phyloP scores from a whole-genome alignment of 192 early-diverging fungal species.

The Thamnidium elegans region DNA sequence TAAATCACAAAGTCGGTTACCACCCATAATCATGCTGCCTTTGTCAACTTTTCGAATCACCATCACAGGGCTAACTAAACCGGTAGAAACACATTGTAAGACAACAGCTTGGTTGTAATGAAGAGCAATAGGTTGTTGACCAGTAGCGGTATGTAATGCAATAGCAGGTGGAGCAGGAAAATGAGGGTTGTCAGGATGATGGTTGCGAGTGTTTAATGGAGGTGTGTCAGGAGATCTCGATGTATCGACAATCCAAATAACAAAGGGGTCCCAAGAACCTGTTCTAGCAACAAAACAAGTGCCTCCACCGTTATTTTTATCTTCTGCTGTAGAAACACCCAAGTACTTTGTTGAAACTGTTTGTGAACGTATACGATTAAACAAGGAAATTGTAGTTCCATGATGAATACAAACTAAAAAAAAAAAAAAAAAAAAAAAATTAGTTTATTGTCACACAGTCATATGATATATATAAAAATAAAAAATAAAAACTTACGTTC shows the following conservation, averaged over 20 bases:
- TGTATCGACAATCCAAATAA: slow-evolving; percentile 81
- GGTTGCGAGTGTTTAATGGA: slow-evolving; percentile 13
- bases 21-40: slow-evolving; percentile 74
- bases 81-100: slow-evolving; percentile 81
- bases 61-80: slow-evolving; percentile 79
- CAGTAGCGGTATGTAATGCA: slow-evolving; percentile 56
- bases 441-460: background rate
- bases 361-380: slow-evolving; percentile 88
- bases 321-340: slow-evolving; percentile 47
- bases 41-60: slow-evolving; percentile 83
- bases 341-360: slow-evolving; percentile 88
- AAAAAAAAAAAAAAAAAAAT: background rate
- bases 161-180: slow-evolving; percentile 35
- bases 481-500: slow-evolving; percentile 37
- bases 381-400: slow-evolving; percentile 81
- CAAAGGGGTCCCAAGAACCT: slow-evolving; percentile 81
- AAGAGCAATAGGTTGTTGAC: slow-evolving; percentile 62
- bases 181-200: slow-evolving; percentile 10
- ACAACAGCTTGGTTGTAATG: slow-evolving; percentile 88
- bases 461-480: slow-evolving; percentile 1
- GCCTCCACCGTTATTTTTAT: slow-evolving; percentile 32
- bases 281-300: slow-evolving; percentile 76
- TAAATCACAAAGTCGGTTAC: slow-evolving; percentile 42
- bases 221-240: slow-evolving; percentile 26
- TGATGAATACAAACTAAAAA: slow-evolving; percentile 74